These are phyloP conservation scores for Phytophthora tentaculata DNA, from an alignment of 352 stramenopile genomes.

Conservation along the genomic window DNA sequence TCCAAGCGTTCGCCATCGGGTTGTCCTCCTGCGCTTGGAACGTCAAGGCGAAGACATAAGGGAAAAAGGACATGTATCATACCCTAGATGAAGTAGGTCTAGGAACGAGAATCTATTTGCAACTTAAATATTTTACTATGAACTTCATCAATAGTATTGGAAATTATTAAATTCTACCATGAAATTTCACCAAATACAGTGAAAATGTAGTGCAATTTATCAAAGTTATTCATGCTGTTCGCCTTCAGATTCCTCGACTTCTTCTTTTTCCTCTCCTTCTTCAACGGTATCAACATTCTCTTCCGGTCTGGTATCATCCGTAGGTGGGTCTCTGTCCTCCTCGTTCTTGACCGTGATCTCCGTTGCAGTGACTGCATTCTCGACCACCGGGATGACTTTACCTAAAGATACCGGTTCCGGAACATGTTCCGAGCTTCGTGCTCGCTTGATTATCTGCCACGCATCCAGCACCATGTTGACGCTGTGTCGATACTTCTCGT, in stretches of 20 bases:
- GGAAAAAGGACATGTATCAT: slow-evolving; percentile 23
- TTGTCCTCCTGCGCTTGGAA: slow-evolving; percentile 88
- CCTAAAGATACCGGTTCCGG: slow-evolving; percentile 15
- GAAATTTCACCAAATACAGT: no score
- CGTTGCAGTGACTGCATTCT: slow-evolving; percentile 26
- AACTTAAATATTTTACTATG: neutral
- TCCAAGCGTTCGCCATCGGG: slow-evolving; percentile 89
- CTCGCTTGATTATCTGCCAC: slow-evolving; percentile 24
- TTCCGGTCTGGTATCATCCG: neutral
- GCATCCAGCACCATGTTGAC: slow-evolving; percentile 16
- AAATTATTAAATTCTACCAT: no score
- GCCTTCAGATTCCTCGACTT: neutral
- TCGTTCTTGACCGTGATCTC: slow-evolving; percentile 19
- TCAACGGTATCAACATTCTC: neutral
- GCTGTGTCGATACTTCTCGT: slow-evolving; percentile 53
- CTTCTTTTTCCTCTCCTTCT: slow-evolving; percentile 2
- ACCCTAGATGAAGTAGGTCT: slow-evolving; percentile 1
- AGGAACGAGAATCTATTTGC: neutral
- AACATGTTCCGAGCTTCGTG: neutral
- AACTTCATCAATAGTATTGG: no score
- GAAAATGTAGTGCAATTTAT: no score
- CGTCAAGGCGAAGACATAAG: slow-evolving; percentile 42
- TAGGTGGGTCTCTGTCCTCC: neutral
- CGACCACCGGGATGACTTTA: slow-evolving; percentile 18
- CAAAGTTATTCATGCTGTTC: no score